Conservation (phyloP, 345 rosid species). For the Odontarrhena argentea region DNA sequence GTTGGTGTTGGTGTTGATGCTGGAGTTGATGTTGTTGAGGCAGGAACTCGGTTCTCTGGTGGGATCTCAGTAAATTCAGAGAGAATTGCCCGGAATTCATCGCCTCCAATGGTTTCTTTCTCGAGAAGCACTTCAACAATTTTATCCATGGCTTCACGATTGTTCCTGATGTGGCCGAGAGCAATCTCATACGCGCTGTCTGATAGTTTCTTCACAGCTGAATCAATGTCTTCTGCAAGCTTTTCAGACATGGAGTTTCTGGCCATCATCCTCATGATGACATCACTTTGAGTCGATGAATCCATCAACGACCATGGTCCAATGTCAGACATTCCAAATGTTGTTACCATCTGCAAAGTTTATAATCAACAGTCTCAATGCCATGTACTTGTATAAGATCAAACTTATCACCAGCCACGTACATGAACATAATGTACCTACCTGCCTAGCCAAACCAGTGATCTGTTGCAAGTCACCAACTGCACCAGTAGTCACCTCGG, state of each 20-base stretch:
- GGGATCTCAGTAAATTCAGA: conserved; percentile 94
- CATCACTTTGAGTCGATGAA: conserved; percentile 77
- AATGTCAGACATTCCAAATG: conserved; percentile 97
- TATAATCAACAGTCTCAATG: conserved; percentile 26
- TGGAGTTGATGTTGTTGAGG: conserved; percentile 45
- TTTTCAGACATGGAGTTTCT: conserved; percentile 97
- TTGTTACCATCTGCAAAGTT: conserved; percentile 81
- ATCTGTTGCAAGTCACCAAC: conserved; percentile 98
- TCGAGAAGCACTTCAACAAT: conserved; percentile 89
- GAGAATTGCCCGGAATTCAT: conserved; percentile 92
- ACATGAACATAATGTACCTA: conserved; percentile 20
- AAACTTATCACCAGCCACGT: neutral
- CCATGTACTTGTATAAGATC: neutral
- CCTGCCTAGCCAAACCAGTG: conserved; percentile 94
- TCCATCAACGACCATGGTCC: conserved; percentile 99
- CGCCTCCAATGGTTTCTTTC: conserved; percentile 88
- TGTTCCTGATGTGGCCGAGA: conserved; percentile 72
- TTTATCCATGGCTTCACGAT: conserved; percentile 97
- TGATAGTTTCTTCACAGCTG: conserved; percentile 74
- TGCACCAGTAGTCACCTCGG: conserved; percentile 98
- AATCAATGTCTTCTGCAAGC: conserved; percentile 92
- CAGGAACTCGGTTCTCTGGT: conserved; percentile 65
- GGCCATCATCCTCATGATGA: conserved; percentile 99
- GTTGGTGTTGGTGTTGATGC: conserved; percentile 59
- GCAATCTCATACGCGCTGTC: conserved; percentile 87